Evolutionary conservation across 768 basidiomycete genomes (phyloP), one percentile per base, ranked within the genome.

Genomic region (Boletus patriciae): DNA sequence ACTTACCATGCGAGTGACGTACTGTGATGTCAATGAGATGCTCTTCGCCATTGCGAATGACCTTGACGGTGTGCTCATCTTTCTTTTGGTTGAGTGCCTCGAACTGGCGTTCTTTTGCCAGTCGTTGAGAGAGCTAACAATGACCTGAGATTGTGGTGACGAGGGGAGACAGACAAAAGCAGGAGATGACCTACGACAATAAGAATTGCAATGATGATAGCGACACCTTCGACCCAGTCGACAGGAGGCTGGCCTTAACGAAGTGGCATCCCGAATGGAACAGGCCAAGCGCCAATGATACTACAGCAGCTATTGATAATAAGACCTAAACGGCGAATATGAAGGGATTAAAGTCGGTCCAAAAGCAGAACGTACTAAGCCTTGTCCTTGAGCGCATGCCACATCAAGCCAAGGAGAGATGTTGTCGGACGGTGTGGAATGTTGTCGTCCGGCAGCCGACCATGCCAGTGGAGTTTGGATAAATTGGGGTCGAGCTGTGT

Each of bases 221-320:
- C 85, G 11, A 92, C 90, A 52, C 88, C 96, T 76, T 98, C 96
- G 0, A 99, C 94, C 95, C 96, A 98, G 65, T 98, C 94, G 15
- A 98, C 92, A n/a, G 86, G 85, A 2, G 94, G 87, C 42, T 88
- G 79, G 37, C 74, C 76, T 2, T 74, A 60, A 10, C 84, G 77
- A 6, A 82, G 81, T 0, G 84, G 77, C 0, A 80, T 78, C 11
- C 94, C 96, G 67, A 98, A 89, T 96, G 90, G 73, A 97, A 97
- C 29, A 99, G 75, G 19, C 96, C 97, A 13, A 98, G 83, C 13
- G 94, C 94, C 44, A 99, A 79, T 16, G 97, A 97, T 38, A 99
- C 81, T 38, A 92, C 84, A 4, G 97, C 97, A 46, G 96, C 93
- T 66, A 98, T 83, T 16, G 91, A 92, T 38, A 98, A 81, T 48